Percentiles rank a stretch among this genome's conserved stretches.
phyloP scores from a whole-genome alignment of 805 yeast species.

The Isabelozyma gotoi region DNA sequence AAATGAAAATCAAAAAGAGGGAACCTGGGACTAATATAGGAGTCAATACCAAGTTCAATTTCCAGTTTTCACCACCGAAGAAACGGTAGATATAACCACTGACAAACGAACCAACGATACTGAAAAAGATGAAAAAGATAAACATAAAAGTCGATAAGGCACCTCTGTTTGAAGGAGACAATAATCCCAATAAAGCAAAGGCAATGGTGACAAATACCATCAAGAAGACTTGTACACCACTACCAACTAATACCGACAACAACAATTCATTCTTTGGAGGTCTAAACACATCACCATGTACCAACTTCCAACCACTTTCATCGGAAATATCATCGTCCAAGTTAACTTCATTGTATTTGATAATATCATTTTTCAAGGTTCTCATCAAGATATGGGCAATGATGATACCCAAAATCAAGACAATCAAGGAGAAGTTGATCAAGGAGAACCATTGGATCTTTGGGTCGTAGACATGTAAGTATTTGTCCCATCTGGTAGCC shows the following conservation, averaged over 20 bases:
- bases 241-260: slow-evolving; percentile 79
- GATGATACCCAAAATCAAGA: slow-evolving; percentile 69
- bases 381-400: slow-evolving; percentile 77
- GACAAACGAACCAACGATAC: slow-evolving; percentile 82
- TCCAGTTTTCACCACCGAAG: slow-evolving; percentile 92
- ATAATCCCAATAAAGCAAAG: slow-evolving; percentile 84
- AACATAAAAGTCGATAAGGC: slow-evolving; percentile 89
- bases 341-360: slow-evolving; percentile 84
- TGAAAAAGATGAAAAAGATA: slow-evolving; percentile 75
- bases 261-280: slow-evolving; percentile 70
- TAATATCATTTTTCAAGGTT: slow-evolving; percentile 81
- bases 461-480: slow-evolving; percentile 87
- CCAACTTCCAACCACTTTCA: slow-evolving; percentile 95
- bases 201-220: slow-evolving; percentile 72
- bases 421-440: slow-evolving; percentile 81
- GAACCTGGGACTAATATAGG: slow-evolving; percentile 85
- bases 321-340: slow-evolving; percentile 85
- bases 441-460: slow-evolving; percentile 95
- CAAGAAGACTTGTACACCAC: slow-evolving; percentile 80
- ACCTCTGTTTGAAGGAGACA: slow-evolving; percentile 95
- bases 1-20: slow-evolving; percentile 60
- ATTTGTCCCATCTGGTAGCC: slow-evolving; percentile 99
- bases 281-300: slow-evolving; percentile 94
- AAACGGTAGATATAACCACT: slow-evolving; percentile 83
- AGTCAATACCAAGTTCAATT: slow-evolving; percentile 75